phyloP scores from a whole-genome alignment of 306 rosid genomes.

The Prinsepia uniflora region DNA sequence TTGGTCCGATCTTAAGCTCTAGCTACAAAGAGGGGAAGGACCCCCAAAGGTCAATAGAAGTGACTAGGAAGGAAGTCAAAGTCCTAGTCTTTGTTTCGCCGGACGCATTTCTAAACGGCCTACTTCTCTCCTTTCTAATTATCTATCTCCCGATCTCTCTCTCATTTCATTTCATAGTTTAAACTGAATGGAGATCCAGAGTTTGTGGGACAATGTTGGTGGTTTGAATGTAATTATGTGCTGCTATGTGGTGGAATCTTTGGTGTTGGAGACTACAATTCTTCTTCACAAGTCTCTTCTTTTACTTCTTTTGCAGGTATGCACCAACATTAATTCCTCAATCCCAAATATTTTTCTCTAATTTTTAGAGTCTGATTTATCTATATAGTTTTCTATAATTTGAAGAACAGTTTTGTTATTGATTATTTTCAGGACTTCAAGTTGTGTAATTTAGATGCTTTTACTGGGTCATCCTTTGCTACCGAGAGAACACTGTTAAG shows the following conservation, averaged over 20 bases:
- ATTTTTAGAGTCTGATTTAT: not conserved
- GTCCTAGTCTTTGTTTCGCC: too few relatives aligned
- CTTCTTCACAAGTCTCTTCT: constrained; percentile 18
- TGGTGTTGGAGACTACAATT: constrained; percentile 8
- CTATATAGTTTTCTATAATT: not conserved
- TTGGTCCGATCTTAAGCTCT: too few relatives aligned
- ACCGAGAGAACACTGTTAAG: too few relatives aligned
- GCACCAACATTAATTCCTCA: not conserved
- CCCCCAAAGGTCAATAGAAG: too few relatives aligned
- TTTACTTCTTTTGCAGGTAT: constrained; percentile 3
- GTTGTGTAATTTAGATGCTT: not conserved
- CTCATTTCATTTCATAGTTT: not conserved
- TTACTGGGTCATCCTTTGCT: not conserved
- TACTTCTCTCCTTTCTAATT: not conserved
- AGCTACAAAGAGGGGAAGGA: too few relatives aligned
- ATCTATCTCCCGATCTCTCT: too few relatives aligned
- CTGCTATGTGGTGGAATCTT: not conserved
- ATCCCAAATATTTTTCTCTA: not conserved
- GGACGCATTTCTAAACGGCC: too few relatives aligned
- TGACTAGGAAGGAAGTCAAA: too few relatives aligned
- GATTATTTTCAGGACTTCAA: not conserved
- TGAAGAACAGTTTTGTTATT: not conserved
- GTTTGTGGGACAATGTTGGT: not conserved
- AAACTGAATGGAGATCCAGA: not conserved
- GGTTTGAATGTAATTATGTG: not conserved